These are phyloP conservation scores for Leccinum pachyderme DNA, from an alignment of 1,284 basidiomycete genomes.

Conservation along the genomic window DNA sequence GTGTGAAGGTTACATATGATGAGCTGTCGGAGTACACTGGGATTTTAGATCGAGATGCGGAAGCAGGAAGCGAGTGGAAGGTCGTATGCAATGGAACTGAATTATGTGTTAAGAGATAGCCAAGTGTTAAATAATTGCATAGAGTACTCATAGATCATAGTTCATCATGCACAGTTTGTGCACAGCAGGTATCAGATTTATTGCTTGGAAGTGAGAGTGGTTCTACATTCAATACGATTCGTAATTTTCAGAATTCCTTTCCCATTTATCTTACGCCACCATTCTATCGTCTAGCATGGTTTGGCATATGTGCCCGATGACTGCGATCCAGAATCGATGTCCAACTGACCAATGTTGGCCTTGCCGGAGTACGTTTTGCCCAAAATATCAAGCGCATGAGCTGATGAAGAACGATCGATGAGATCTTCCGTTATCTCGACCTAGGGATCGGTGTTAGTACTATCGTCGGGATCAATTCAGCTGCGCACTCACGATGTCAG, in stretches of 20 bases:
- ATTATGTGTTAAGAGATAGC: constrained; percentile 29
- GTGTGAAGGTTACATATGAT: constrained; percentile 54
- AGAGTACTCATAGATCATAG: too few species aligned
- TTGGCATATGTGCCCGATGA: constrained; percentile 66
- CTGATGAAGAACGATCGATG: constrained; percentile 41
- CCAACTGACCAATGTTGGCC: constrained; percentile 39
- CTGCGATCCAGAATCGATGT: constrained; percentile 44
- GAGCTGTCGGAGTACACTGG: constrained; percentile 50
- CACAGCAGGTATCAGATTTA: neutral
- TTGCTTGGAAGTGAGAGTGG: neutral
- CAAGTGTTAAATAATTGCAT: neutral
- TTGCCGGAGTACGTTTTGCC: constrained; percentile 28
- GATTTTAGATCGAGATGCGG: constrained; percentile 37
- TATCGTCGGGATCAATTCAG: neutral
- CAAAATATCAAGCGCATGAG: constrained; percentile 52
- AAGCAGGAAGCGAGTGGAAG: constrained; percentile 33
- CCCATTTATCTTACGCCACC: neutral
- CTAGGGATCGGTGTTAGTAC: constrained; percentile 28
- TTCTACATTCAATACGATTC: constrained; percentile 3
- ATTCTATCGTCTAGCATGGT: constrained; percentile 46
- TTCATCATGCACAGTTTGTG: constrained; percentile 15
- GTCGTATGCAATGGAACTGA: constrained; percentile 40
- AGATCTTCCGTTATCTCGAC: constrained; percentile 62
- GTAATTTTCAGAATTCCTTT: neutral
- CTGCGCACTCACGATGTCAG: constrained; percentile 52